Conservation (phyloP, 352 stramenopile genomes). For the Globisporangium splendens region DNA sequence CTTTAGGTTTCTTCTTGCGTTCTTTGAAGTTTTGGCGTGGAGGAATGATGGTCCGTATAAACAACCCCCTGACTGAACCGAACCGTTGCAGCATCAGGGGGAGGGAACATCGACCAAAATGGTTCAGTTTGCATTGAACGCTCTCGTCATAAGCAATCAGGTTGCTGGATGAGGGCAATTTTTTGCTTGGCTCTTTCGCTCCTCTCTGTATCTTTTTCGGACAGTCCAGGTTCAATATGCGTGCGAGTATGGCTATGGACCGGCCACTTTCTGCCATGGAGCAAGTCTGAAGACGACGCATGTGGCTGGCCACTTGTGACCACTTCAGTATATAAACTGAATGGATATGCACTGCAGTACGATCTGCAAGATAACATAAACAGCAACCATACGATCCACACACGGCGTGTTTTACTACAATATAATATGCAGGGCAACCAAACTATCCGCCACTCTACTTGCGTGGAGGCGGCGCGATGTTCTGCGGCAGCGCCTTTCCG, state of each 20-base stretch:
- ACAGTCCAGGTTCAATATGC: not conserved
- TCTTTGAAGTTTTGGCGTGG: not conserved
- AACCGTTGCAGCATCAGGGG: not conserved
- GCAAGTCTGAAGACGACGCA: too few species aligned
- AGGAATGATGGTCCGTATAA: slow-evolving; percentile 3
- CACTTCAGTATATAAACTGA: not conserved
- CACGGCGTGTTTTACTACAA: too few species aligned
- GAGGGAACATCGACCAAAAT: too few species aligned
- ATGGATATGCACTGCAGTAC: slow-evolving; percentile 1
- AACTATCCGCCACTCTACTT: slow-evolving; percentile 59
- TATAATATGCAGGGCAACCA: too few species aligned
- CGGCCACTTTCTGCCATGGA: too few species aligned
- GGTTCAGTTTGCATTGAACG: too few species aligned
- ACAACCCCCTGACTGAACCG: not conserved
- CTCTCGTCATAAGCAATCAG: not conserved
- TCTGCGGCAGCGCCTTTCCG: slow-evolving; percentile 85
- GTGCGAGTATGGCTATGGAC: too few species aligned
- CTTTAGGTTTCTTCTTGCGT: not conserved
- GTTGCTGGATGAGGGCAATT: slow-evolving; percentile 18
- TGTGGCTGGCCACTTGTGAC: too few species aligned
- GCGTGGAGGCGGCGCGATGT: slow-evolving; percentile 69
- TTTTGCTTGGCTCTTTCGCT: not conserved
- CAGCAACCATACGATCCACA: too few species aligned
- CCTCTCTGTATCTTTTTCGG: slow-evolving; percentile 11
- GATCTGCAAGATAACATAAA: too few species aligned